A percentile compares a stretch with the other conserved stretches of the same genome.
These are phyloP conservation scores for Phyllachora maydis DNA, from an alignment of 2,329 filamentous ascomycete genomes.

Conservation along the genomic window DNA sequence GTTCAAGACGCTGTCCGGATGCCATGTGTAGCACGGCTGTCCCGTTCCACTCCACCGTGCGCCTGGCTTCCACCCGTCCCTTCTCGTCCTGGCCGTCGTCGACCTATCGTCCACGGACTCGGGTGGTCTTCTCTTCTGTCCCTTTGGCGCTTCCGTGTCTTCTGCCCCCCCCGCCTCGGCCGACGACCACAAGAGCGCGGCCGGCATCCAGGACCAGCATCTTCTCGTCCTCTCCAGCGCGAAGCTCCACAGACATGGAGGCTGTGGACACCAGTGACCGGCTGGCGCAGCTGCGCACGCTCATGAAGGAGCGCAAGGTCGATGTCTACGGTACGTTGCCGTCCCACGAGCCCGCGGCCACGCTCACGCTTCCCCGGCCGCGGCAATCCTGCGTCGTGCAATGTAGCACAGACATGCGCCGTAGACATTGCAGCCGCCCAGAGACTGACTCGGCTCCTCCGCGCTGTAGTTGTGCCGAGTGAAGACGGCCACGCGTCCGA, in stretches of 20 bases:
- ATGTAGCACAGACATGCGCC: too few species aligned
- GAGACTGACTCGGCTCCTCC: slow-evolving; percentile 1
- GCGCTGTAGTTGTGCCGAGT: slow-evolving; percentile 63
- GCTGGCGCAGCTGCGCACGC: slow-evolving; percentile 52
- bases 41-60: too few species aligned
- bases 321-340: slow-evolving; percentile 89
- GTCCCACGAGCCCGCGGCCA: slow-evolving; percentile 7
- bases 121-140: too few species aligned
- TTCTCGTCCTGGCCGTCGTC: too few species aligned
- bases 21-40: too few species aligned
- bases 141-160: too few species aligned
- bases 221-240: slow-evolving; percentile 5
- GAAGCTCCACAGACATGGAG: slow-evolving; percentile 35
- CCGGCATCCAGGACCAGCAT: neutral
- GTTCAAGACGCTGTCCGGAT: too few species aligned
- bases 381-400: too few species aligned
- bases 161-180: neutral
- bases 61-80: too few species aligned
- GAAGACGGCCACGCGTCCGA: slow-evolving; percentile 97
- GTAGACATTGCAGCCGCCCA: too few species aligned
- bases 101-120: too few species aligned
- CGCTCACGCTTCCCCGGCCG: too few species aligned
- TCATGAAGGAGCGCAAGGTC: slow-evolving; percentile 75
- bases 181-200: neutral
- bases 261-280: slow-evolving; percentile 60